Conservation (phyloP, 192 early-diverging fungal genomes). For the Entophlyctis luteolus region DNA sequence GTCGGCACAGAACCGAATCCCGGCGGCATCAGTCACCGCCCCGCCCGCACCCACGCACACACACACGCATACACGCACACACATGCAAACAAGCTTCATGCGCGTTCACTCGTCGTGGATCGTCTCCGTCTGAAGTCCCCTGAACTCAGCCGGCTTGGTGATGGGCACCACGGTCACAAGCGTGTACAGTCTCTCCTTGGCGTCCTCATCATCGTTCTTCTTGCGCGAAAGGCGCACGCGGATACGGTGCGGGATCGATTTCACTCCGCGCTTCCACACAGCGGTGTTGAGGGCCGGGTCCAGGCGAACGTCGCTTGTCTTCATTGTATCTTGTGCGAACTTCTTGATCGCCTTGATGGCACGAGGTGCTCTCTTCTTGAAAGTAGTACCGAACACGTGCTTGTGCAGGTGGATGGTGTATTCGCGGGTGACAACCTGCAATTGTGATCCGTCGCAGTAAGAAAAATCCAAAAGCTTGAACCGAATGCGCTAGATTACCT, state of each 20-base stretch:
- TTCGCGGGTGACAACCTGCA: slow-evolving; percentile 85
- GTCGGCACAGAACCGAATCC: too few relatives aligned
- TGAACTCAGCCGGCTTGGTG: slow-evolving; percentile 64
- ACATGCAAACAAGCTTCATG: background rate
- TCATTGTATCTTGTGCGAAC: slow-evolving; percentile 91
- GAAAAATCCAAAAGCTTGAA: background rate
- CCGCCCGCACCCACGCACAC: too few relatives aligned
- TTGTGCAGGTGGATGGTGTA: slow-evolving; percentile 99
- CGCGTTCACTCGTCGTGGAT: slow-evolving; percentile 26
- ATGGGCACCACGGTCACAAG: slow-evolving; percentile 84
- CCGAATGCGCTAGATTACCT: slow-evolving; percentile 31
- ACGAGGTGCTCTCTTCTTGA: slow-evolving; percentile 96
- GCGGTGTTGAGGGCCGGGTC: slow-evolving; percentile 94
- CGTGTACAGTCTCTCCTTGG: slow-evolving; percentile 97
- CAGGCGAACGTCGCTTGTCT: slow-evolving; percentile 93
- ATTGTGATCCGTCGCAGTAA: background rate
- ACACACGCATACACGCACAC: too few relatives aligned
- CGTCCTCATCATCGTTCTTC: slow-evolving; percentile 95
- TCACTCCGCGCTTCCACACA: slow-evolving; percentile 91
- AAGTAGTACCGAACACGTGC: slow-evolving; percentile 78
- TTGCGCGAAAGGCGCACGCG: slow-evolving; percentile 91
- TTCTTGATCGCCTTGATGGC: slow-evolving; percentile 89
- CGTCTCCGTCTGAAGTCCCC: slow-evolving; percentile 57
- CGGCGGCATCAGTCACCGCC: too few relatives aligned
- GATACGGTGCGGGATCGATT: slow-evolving; percentile 90